A percentile compares a stretch with the other conserved stretches of the same genome.
Evolutionary conservation across 2,329 filamentous ascomycete species (phyloP).

Genomic region (Botryotinia narcissicola): DNA sequence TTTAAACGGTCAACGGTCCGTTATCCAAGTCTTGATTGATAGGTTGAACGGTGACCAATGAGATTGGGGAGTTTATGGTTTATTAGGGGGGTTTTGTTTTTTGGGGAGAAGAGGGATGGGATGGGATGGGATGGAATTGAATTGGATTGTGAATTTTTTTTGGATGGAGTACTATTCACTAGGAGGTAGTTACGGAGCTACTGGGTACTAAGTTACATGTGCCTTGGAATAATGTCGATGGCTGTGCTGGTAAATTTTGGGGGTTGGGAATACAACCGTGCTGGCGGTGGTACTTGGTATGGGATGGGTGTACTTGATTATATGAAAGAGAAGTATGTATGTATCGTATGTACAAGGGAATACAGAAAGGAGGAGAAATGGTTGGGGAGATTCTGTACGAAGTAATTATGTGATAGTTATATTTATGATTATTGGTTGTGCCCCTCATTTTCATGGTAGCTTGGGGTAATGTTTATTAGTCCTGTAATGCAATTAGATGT

Average conservation of each 20-base stretch:
- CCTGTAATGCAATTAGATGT: too few relatives aligned
- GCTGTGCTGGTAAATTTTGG: background rate
- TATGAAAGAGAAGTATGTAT: too few relatives aligned
- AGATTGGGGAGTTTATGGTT: background rate
- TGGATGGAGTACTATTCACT: too few relatives aligned
- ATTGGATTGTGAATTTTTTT: too few relatives aligned
- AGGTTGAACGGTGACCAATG: background rate
- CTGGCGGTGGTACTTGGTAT: too few relatives aligned
- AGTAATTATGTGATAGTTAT: background rate
- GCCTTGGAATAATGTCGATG: background rate
- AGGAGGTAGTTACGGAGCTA: too few relatives aligned
- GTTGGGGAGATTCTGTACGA: background rate
- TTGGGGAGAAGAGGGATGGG: background rate
- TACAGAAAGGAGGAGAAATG: background rate
- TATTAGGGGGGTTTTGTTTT: background rate
- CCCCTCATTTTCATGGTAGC: background rate
- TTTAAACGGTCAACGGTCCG: background rate
- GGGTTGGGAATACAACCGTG: conserved; percentile 4
- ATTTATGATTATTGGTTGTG: background rate
- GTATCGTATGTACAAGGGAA: background rate
- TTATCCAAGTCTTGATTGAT: background rate
- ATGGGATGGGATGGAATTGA: background rate
- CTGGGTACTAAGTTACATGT: background rate
- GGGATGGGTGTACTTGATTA: background rate
- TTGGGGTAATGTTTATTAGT: background rate